Base-by-base conservation (phyloP, 1,284 basidiomycete species). In the Sanghuangporus sanghuang region DNA sequence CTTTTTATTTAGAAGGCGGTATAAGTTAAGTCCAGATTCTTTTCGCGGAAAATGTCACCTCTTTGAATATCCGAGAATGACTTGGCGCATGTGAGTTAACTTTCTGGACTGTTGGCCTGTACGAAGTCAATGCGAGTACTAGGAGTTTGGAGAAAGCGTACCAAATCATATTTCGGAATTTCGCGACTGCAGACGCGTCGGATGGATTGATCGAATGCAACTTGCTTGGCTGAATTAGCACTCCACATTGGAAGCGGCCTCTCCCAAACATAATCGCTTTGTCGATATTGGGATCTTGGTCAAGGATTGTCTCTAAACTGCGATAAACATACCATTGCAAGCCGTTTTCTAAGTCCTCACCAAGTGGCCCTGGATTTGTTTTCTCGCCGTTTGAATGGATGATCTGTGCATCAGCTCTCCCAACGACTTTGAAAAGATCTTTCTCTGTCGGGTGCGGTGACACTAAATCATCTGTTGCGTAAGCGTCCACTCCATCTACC, bases 331-430 rank as follows among this genome's bases (percentile, higher is more conserved):
- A 12, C 5, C 4, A 27, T 27, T 23, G 39, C 52, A 21, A 52
- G 50, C 11, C 53, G 46, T 3, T 21, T 21, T 1, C 40, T 14
- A 42, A 23, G 4, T 39, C 21, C 70, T 42, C 58, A 77, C 78
- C 78, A 53, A 80, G 69, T 0, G 78, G 78, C 2, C 72, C 74
- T 0, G 79, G 79, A 65, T 80, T 81, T 1, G 76, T 79, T 75
- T 83, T 83, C 68, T 84, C 81, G 8, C 82, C 82, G 4, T 77
- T 82, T 14, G 72, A 76, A 56, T 80, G 77, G 67, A 83, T 80
- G 46, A 84, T 79, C 67, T 83, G 81, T 67, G 84, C 82, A 64
- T 84, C 82, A 6, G 72, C 71, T 8, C 83, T 73, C 0, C 83
- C 81, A 48, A 71, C 74, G 16, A 81, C 71, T 65, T 76, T 78